Base-by-base conservation (phyloP, 768 basidiomycete species). In the Amanita brunnescens region DNA sequence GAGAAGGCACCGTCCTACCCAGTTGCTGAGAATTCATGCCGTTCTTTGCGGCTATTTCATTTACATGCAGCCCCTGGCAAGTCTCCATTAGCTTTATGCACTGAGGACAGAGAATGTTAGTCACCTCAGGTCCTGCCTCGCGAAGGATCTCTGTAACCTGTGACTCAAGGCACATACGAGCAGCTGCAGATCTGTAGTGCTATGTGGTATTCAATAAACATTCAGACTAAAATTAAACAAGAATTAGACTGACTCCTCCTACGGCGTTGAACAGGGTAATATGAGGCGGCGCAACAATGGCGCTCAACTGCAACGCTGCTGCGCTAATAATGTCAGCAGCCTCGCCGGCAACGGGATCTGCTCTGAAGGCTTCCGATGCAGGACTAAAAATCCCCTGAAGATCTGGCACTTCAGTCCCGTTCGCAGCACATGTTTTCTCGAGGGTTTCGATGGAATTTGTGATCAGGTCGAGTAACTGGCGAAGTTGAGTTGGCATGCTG, bases 1-100 rank as follows among this genome's bases (percentile, higher is more conserved):
- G 12, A 9, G 6, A 10, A 0, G 18, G 12, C 2, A 9, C 14
- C 2, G 21, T 32, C 37, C n/a, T 40, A 72, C 73, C 67, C 9
- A 74, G 55, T 52, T 70, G 70, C 16, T 55, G 47, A 2, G 62
- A 52, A 43, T 73, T 62, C 18, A 67, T 56, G 6, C 58, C 56
- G 42, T 62, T 64, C 20, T 62, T 64, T 16, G 55, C 59, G 7
- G 64, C 68, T 30, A 74, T 72, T 3, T 71, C 68, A 3, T 62
- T 53, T 16, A 65, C 60, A 29, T 74, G 71, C 23, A 70, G 51
- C 0, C 71, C 71, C 68, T 69, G 52, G 7, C 9, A 9, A 3
- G 32, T 24, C 14, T 5, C 18, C 26, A 10, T 46, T 29, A 32
- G 26, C 23, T 32, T 39, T 2, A 14, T 14, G 14, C 18, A 34